Percentiles rank a stretch among this genome's conserved stretches.
These are phyloP conservation scores for Uronychia setigera DNA, from an alignment of 73 alveolate species.

Conservation along the genomic window DNA sequence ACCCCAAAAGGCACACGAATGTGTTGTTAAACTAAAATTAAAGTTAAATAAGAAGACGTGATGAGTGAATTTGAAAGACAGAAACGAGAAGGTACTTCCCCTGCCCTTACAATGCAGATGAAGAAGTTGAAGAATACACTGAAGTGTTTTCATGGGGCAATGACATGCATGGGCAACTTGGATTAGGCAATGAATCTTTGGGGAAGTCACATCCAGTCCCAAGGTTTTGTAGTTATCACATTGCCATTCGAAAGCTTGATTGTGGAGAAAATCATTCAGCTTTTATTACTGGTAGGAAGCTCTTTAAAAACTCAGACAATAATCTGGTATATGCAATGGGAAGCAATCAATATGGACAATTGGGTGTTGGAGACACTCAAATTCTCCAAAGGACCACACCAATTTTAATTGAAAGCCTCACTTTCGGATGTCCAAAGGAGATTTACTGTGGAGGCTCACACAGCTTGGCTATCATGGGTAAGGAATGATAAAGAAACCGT, in stretches of 20 bases:
- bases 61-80: no score
- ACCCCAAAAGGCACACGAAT: no score
- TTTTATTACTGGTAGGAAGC: constrained; percentile 50
- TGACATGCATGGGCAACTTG: constrained; percentile 58
- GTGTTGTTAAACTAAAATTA: no score
- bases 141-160: constrained; percentile 71
- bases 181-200: constrained; percentile 39
- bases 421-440: constrained; percentile 54
- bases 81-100: no score
- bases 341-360: constrained; percentile 65
- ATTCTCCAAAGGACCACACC: constrained; percentile 51
- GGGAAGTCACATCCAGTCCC: constrained; percentile 40
- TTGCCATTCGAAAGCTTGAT: constrained; percentile 43
- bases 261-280: constrained; percentile 79
- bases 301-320: not conserved
- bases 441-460: constrained; percentile 64
- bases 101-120: no score
- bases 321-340: constrained; percentile 78
- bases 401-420: constrained; percentile 49
- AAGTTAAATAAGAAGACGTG: no score
- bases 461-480: constrained; percentile 51
- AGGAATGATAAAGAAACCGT: not conserved
- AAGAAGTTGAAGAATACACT: constrained; percentile 22
- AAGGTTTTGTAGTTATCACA: constrained; percentile 58
- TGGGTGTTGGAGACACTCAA: constrained; percentile 63